These are phyloP conservation scores for Fusarium papillatum DNA, from an alignment of 2,329 filamentous ascomycete genomes.

Conservation along the genomic window DNA sequence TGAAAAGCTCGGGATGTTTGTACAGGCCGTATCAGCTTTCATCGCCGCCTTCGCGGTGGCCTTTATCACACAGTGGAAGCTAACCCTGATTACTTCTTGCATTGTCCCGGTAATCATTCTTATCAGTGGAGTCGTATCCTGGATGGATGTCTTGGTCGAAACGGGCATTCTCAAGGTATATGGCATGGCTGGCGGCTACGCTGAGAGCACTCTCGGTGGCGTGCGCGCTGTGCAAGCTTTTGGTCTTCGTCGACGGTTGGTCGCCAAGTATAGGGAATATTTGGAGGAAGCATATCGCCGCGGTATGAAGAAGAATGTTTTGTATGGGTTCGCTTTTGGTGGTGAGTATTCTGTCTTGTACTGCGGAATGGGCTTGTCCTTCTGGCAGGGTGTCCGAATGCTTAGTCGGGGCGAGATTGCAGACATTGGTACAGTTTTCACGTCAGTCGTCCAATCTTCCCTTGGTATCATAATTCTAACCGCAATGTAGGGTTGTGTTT, in stretches of 20 bases:
- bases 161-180: conserved; percentile 46
- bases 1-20: conserved; percentile 33
- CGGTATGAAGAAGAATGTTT: not conserved
- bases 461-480: no score
- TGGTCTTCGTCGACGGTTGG: conserved; percentile 49
- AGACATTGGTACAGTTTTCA: conserved; percentile 41
- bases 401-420: conserved; percentile 49
- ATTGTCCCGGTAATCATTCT: conserved; percentile 41
- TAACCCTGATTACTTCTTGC: conserved; percentile 52
- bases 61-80: conserved; percentile 54
- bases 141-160: conserved; percentile 31
- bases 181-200: conserved; percentile 46
- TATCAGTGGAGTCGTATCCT: conserved; percentile 42
- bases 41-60: conserved; percentile 52
- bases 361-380: conserved; percentile 53
- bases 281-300: conserved; percentile 46
- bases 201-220: conserved; percentile 49
- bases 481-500: conserved; percentile 50
- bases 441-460: no score
- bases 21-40: conserved; percentile 52
- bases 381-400: conserved; percentile 57
- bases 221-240: conserved; percentile 56
- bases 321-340: not conserved
- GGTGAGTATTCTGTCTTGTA: conserved; percentile 48
- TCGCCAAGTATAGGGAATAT: conserved; percentile 50